Evolutionary conservation across 2,329 filamentous ascomycete species (phyloP), one percentile per base, ranked within the genome.

Genomic region (Peltaster fructicola): DNA sequence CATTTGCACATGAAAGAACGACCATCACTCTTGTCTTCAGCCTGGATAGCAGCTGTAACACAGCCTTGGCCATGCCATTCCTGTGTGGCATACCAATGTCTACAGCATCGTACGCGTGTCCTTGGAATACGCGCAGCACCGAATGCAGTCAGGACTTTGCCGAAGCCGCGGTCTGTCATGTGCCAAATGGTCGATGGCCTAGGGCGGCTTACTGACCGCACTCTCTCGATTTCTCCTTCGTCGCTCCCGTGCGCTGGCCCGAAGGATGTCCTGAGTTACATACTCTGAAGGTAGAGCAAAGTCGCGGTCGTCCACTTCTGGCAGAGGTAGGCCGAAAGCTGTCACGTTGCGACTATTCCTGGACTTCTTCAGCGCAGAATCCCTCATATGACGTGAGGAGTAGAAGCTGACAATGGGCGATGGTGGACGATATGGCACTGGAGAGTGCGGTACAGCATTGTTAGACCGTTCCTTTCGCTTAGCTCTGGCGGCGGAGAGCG

Each of bases 291-390:
- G 79, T 25, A 92, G 54, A 29, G 68, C 61, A 45, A 93, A 95
- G 20, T 91, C 78, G 15, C 47, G 46, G 44, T 78, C 66, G 4
- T 57, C 47, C 29, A 75, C 56, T 8, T 91, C 79, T 1, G 84
- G 84, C 11, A 95, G 52, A 0, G 76, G 65, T 14, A 74, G 67
- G 1, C 85, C 85, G 64, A 88, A 95, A 3, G 84, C 85, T 23
- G 75, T 59, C 9, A 73, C 61, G 25, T 65, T 77, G 24, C 80
- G 68, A 24, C 71, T 68, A 25, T 78, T 69, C 16, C 81, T 65
- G 23, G 68, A 61, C 37, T 69, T 71, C 32, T 69, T 74, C n/a
- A 92, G 52, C 7, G 84, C 81, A 5, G 72, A 68, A 12, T 82
- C 78, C 14, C 85, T 73, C 32, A 85, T 64, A 43, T 90, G 73